A percentile compares a stretch with the other conserved stretches of the same genome.
Evolutionary conservation across 495 filamentous ascomycete genomes (phyloP).

Genomic region (Trichoderma orchidacearum): DNA sequence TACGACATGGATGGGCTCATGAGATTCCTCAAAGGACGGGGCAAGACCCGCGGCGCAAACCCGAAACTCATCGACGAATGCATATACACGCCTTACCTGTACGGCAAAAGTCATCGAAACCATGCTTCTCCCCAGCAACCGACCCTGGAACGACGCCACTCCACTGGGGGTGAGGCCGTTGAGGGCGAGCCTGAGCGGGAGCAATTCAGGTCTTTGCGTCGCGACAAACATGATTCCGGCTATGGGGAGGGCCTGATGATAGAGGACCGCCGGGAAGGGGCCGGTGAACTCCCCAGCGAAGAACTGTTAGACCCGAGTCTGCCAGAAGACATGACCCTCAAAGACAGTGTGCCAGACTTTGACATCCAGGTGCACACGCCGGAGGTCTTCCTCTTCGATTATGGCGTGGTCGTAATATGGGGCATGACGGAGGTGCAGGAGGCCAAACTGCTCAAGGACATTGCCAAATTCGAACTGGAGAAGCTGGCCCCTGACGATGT

Average conservation of each 20-base stretch:
- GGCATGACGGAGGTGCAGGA: slow-evolving; percentile 84
- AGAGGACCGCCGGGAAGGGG: background rate
- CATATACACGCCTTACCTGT: slow-evolving; percentile 86
- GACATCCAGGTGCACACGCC: slow-evolving; percentile 75
- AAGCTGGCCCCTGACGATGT: slow-evolving; percentile 78
- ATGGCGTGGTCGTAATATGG: slow-evolving; percentile 99
- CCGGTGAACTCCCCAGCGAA: slow-evolving; percentile 2
- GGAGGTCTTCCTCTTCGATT: slow-evolving; percentile 91
- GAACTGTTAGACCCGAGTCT: slow-evolving; percentile 12
- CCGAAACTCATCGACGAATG: slow-evolving; percentile 94
- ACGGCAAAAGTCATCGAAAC: slow-evolving; percentile 28
- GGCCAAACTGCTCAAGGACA: slow-evolving; percentile 77
- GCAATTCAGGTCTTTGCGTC: background rate
- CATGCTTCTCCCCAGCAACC: slow-evolving; percentile 33
- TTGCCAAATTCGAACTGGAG: slow-evolving; percentile 88
- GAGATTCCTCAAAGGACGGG: slow-evolving; percentile 74
- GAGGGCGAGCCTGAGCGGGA: slow-evolving; percentile 8
- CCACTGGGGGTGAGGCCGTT: slow-evolving; percentile 17
- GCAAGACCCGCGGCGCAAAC: slow-evolving; percentile 57
- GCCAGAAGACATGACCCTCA: slow-evolving; percentile 9
- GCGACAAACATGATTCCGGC: slow-evolving; percentile 1
- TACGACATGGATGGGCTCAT: slow-evolving; percentile 82
- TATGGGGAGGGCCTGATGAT: background rate
- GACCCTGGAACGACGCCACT: slow-evolving; percentile 42
- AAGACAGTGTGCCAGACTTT: slow-evolving; percentile 35